Base-by-base conservation (phyloP, 2,329 filamentous ascomycete genomes). In the Hypoxylon sp. region DNA sequence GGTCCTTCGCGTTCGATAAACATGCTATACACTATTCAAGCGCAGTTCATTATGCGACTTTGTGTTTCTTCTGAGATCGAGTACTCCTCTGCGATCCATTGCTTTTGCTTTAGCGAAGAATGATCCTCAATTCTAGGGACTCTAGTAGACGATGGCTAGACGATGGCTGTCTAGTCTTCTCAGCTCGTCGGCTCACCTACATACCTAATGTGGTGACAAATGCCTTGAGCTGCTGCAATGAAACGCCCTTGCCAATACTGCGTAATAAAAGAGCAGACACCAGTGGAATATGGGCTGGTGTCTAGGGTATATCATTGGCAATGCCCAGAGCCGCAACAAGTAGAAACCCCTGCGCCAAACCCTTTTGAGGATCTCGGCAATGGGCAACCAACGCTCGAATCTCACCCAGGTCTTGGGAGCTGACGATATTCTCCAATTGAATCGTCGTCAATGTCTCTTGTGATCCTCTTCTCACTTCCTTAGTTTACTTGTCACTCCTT, bases 241-340 rank as follows among this genome's bases (percentile, higher is more conserved):
- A 69, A 67, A 67, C 67, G 60, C 56, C 56, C 36, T 38, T 55
- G 36, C 55, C 46, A 57, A 66, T 63, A n/a, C n/a, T n/a, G n/a
- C n/a, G n/a, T n/a, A 52, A 53, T 19, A 64, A 57, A 43, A 57
- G 43, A 55, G 19, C 48, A 46, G 49, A 60, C 17, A 41, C 28
- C 28, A 21, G 30, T 48, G 43, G 43, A 62, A 43, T 32, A 62
- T 60, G 55, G 30, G 25, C 34, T 45, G 50, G 56, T 49, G 41
- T 21, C 48, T 41, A 25, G 57, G 25, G 6, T 25, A 48, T 57
- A 28, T 30, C 48, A 63, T 65, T 65, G 50, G 51, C 55, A 25
- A 68, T 67, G 58, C 64, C 61, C 41, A 68, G 64, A 70, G 67
- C 68, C 65, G 67, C 67, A 70, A 63, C 46, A 60, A 36, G 48